These are phyloP conservation scores for Fomes fomentarius DNA, from an alignment of 1,284 basidiomycete genomes.

Conservation along the genomic window DNA sequence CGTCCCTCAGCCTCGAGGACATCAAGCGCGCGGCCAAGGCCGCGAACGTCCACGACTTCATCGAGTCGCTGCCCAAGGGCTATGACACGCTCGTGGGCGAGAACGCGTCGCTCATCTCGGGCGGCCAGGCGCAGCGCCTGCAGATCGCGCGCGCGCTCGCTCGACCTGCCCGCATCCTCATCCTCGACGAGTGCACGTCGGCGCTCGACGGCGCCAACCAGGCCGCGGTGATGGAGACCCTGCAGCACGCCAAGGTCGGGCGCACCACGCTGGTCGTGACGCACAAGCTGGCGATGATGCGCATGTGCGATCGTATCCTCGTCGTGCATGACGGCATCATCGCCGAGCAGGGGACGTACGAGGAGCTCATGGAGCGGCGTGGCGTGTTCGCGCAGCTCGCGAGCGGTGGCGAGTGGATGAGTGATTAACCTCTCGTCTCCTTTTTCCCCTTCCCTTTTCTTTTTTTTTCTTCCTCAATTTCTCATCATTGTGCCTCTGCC, in stretches of 20 bases:
- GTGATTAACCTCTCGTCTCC: slow-evolving; percentile 17
- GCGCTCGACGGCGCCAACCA: slow-evolving; percentile 88
- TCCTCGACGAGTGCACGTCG: slow-evolving; percentile 94
- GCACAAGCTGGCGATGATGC: slow-evolving; percentile 92
- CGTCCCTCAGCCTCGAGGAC: slow-evolving; percentile 52
- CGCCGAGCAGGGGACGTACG: slow-evolving; percentile 81
- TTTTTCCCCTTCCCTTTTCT: neutral
- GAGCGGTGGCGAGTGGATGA: slow-evolving; percentile 84
- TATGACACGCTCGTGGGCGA: slow-evolving; percentile 91
- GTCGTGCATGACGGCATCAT: slow-evolving; percentile 81
- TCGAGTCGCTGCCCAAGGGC: slow-evolving; percentile 77
- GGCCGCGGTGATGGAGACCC: slow-evolving; percentile 78
- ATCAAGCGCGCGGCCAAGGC: slow-evolving; percentile 71
- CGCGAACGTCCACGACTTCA: slow-evolving; percentile 89
- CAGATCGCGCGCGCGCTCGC: slow-evolving; percentile 91
- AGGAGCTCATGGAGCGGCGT: slow-evolving; percentile 65
- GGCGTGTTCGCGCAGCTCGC: slow-evolving; percentile 86
- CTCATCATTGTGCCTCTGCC: neutral
- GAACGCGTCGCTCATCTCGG: slow-evolving; percentile 87
- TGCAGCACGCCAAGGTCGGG: slow-evolving; percentile 62
- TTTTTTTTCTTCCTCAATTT: neutral
- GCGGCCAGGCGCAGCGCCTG: slow-evolving; percentile 93
- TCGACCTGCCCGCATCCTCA: slow-evolving; percentile 71
- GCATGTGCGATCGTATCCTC: slow-evolving; percentile 87
- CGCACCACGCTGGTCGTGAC: slow-evolving; percentile 92